These are phyloP conservation scores for Pythium periplocum DNA, from an alignment of 352 stramenopile species.

Conservation along the genomic window DNA sequence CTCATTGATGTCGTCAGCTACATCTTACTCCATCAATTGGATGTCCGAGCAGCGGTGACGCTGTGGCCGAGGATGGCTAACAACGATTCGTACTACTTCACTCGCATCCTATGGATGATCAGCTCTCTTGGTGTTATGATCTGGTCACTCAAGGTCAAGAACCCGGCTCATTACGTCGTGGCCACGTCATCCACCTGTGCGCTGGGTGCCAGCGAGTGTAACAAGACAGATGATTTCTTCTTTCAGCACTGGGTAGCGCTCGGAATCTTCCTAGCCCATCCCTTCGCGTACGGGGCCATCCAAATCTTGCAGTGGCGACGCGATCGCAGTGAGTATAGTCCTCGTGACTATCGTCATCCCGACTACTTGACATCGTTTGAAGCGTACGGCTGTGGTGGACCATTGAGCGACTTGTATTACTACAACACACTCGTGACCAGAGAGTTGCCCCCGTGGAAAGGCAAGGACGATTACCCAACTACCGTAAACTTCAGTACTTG, in stretches of 20 bases:
- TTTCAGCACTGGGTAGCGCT: constrained; percentile 27
- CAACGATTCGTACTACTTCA: constrained; percentile 34
- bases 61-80: constrained; percentile 37
- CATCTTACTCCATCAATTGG: constrained; percentile 31
- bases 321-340: constrained; percentile 24
- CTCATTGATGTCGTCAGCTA: constrained; percentile 18
- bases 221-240: constrained; percentile 12
- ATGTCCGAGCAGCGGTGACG: constrained; percentile 27
- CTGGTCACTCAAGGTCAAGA: constrained; percentile 17
- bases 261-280: constrained; percentile 21
- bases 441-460: not conserved
- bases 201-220: constrained; percentile 23
- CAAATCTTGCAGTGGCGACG: constrained; percentile 27
- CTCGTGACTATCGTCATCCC: constrained; percentile 13
- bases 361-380: constrained; percentile 30
- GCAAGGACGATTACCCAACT: not conserved
- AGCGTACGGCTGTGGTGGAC: constrained; percentile 24
- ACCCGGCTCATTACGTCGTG: constrained; percentile 21
- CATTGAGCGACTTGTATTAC: constrained; percentile 30
- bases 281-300: constrained; percentile 26
- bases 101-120: constrained; percentile 29
- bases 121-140: constrained; percentile 20
- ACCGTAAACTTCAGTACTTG: constrained; percentile 15
- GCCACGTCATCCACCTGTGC: constrained; percentile 14
- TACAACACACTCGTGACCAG: constrained; percentile 33